Evolutionary conservation across 441 rosid species (phyloP).

Genomic region (Syzygium syzygioides): DNA sequence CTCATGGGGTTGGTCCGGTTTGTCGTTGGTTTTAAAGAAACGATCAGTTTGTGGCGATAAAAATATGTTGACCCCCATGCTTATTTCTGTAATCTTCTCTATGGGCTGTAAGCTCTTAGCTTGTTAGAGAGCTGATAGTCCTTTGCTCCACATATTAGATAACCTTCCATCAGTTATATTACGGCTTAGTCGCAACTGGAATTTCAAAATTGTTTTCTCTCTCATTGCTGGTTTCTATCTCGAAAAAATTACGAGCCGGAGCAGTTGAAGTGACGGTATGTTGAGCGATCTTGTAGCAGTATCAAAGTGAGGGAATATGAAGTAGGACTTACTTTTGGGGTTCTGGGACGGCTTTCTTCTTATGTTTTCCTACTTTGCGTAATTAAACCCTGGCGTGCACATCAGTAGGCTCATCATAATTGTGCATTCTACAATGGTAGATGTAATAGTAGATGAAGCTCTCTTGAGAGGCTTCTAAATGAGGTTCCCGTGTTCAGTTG

Average conservation of each 20-base stretch:
- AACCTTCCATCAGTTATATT: neutral
- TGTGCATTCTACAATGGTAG: neutral
- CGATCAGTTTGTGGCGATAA: neutral
- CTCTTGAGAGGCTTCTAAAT: neutral
- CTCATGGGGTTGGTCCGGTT: neutral
- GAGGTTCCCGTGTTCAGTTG: neutral
- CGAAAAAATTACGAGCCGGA: fast-evolving
- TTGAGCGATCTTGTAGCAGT: neutral
- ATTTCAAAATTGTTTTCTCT: neutral
- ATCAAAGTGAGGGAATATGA: neutral
- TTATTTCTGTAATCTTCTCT: neutral
- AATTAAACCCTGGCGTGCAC: neutral
- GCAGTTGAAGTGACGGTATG: neutral
- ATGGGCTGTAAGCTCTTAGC: neutral
- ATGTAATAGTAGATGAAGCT: neutral
- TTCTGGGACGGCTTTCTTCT: neutral
- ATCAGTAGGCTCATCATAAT: neutral
- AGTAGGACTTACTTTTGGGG: neutral
- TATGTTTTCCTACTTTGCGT: neutral
- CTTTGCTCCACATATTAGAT: neutral
- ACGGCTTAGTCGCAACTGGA: neutral
- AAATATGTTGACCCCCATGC: neutral
- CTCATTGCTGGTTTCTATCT: neutral
- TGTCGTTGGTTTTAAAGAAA: neutral
- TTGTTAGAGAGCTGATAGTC: neutral